phyloP scores from a whole-genome alignment of 1,139 yeast species.

The Trichomonascaceae sp. region DNA sequence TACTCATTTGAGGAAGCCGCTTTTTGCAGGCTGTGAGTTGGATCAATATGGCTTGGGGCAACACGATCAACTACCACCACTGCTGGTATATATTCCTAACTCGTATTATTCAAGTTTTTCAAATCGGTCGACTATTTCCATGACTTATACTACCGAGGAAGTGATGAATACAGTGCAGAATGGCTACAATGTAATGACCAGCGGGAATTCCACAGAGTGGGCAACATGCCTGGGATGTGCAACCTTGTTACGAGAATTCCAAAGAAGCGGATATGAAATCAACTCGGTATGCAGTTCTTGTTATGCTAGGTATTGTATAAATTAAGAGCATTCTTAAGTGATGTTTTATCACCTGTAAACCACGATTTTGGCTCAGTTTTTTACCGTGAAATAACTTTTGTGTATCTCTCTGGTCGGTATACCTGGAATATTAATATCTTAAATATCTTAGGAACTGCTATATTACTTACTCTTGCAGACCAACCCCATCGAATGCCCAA shows the following conservation, averaged over 20 bases:
- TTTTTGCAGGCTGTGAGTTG: conserved; percentile 72
- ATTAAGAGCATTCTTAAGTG: conserved; percentile 5
- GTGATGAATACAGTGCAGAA: conserved; percentile 44
- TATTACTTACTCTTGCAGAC: conserved; percentile 50
- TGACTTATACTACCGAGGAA: conserved; percentile 40
- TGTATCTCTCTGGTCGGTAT: conserved; percentile 9
- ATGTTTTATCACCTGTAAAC: neutral
- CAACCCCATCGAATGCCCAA: conserved; percentile 76
- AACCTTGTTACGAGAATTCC: conserved; percentile 65
- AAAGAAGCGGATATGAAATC: conserved; percentile 52
- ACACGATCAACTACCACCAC: conserved; percentile 39
- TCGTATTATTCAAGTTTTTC: conserved; percentile 42
- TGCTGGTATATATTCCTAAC: conserved; percentile 51
- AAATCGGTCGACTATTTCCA: conserved; percentile 42
- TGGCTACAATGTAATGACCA: conserved; percentile 47
- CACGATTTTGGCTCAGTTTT: neutral
- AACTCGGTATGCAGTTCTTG: conserved; percentile 63
- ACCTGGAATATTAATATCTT: conserved; percentile 10
- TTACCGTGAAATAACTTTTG: neutral
- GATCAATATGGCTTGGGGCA: conserved; percentile 40
- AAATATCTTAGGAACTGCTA: neutral
- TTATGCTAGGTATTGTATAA: conserved; percentile 56
- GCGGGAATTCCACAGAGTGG: conserved; percentile 49
- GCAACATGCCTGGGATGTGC: conserved; percentile 79
- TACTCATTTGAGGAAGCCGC: conserved; percentile 39